Evolutionary conservation across 306 rosid genomes (phyloP), one percentile per base, ranked within the genome.

Genomic region (Oxytropis ochrocephala): DNA sequence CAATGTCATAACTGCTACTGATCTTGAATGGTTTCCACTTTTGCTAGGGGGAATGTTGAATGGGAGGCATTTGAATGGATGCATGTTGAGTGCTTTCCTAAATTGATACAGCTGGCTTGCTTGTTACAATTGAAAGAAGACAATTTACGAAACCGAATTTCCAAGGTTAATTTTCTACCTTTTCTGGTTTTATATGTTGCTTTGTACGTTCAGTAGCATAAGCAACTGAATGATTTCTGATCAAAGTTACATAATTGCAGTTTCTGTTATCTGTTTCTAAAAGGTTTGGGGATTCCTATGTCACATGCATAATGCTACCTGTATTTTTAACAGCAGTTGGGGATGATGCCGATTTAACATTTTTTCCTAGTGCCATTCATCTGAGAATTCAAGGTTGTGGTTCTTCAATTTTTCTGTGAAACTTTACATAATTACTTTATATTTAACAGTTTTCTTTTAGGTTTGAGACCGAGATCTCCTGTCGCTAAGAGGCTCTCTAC

Each of bases 21-120:
- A 67, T 81, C 35, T 53, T 66, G 17, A 61, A 39, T 70, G 73
- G 64, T 78, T 69, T 82, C 61, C 35, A 50, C 66, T 60, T 72
- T 50, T 87, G 30, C 17, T 71, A 94, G 98, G 85, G 92, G 85
- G 74, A 78, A 72, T 76, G 79, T 80, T 64, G 87, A 81, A 67
- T 90, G 96, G 96, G 86, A 88, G 70, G 85, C 85, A 66, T 90
- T 94, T 78, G 98, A 94, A 73, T 94, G 98, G 97, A 73, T 94
- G 84, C 98, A 94, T 81, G 83, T 63, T 39, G 90, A 88, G 63
- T 94, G 98, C 85, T 81, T 94, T 78, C 96, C 98, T 65, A 85
- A 83, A 76, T 81, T 94, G 80, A 84, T 94, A 68, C 90, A 87
- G 58, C 82, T 94, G 58, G 85, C 92, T 50, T 87, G 95, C 84